Conservation (phyloP, 331 rosid genomes). For the Erythrophleum ivorense region DNA sequence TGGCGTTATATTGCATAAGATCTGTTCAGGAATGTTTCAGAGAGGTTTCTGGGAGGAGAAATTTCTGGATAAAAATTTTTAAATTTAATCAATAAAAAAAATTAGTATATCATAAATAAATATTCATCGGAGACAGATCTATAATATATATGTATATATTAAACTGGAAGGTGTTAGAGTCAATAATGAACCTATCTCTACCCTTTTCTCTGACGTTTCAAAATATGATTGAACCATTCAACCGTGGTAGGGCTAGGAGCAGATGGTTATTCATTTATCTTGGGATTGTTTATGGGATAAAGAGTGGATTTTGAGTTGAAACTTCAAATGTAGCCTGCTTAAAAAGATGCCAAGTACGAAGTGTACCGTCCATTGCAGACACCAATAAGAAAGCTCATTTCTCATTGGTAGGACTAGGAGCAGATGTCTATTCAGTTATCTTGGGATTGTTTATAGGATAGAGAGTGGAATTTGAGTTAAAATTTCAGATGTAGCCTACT, state of each 20-base stretch:
- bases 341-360: background rate
- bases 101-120: background rate
- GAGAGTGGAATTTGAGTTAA: background rate
- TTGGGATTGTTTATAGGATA: background rate
- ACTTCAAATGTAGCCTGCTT: background rate
- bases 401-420: background rate
- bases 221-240: too few relatives aligned
- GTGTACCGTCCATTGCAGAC: background rate
- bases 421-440: background rate
- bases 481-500: too few relatives aligned
- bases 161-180: too few relatives aligned
- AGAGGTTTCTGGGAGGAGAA: background rate
- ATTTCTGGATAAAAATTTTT: background rate
- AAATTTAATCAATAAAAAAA: too few relatives aligned
- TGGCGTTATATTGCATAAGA: constrained; percentile 20
- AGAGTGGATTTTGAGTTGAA: background rate
- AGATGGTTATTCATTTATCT: background rate
- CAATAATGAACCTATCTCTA: background rate
- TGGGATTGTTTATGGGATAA: background rate
- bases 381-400: background rate
- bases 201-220: background rate
- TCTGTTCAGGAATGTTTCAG: constrained; percentile 16
- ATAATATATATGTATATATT: too few relatives aligned
- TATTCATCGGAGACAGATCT: background rate
- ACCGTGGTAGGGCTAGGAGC: too few relatives aligned